These are phyloP conservation scores for Tulasnella calospora DNA, from an alignment of 768 basidiomycete genomes.

Conservation along the genomic window DNA sequence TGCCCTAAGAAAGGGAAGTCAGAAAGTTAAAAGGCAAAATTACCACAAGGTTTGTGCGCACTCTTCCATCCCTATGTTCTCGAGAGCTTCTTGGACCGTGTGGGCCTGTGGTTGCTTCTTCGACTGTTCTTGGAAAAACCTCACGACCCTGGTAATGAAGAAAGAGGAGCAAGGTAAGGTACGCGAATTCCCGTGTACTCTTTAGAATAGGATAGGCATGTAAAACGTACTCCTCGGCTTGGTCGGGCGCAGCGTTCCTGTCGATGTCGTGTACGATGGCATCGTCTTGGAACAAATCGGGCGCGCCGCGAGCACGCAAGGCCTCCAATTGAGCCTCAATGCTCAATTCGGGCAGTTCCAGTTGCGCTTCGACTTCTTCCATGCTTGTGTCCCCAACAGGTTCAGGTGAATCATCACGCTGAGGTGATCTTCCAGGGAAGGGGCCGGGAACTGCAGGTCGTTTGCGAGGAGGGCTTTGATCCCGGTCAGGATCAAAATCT, in stretches of 20 bases:
- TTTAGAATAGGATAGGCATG: neutral
- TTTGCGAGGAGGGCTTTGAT: neutral
- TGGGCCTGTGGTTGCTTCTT: neutral
- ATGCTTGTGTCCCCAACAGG: neutral
- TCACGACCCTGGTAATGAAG: neutral
- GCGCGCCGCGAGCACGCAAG: neutral
- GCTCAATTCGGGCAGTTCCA: neutral
- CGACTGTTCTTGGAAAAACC: slow-evolving; percentile 14
- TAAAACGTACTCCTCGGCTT: slow-evolving; percentile 1
- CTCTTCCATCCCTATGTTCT: slow-evolving; percentile 7
- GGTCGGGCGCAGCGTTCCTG: slow-evolving; percentile 1
- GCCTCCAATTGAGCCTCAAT: neutral
- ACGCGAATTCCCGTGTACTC: neutral
- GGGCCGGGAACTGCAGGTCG: neutral
- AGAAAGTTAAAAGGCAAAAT: neutral
- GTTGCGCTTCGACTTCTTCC: neutral
- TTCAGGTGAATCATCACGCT: neutral
- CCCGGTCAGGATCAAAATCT: slow-evolving; percentile 2
- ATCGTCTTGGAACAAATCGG: neutral
- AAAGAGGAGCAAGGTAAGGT: neutral
- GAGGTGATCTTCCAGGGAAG: neutral
- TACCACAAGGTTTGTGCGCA: neutral
- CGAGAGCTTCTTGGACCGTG: slow-evolving; percentile 10
- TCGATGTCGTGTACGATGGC: neutral
- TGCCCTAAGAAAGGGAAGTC: slow-evolving; percentile 35